These are phyloP conservation scores for Tetragonia tetragonoides DNA, from an alignment of 148 eudicot genomes.

Conservation along the genomic window DNA sequence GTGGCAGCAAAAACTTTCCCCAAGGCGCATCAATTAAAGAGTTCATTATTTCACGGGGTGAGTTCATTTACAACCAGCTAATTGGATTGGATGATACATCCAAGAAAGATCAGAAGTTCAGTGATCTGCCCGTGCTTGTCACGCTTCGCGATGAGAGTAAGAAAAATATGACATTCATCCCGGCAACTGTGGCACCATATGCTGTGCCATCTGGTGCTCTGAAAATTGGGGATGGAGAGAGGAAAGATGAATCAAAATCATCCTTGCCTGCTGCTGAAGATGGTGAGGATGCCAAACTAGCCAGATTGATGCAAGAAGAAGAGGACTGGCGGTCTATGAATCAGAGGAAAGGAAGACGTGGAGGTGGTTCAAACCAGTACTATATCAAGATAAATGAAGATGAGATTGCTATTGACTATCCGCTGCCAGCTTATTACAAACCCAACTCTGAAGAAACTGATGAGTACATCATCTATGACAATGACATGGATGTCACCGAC, in stretches of 20 bases:
- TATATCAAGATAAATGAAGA: constrained; percentile 95
- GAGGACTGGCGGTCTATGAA: constrained; percentile 77
- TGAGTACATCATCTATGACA: constrained; percentile 77
- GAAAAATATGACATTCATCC: constrained; percentile 30
- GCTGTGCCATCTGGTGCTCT: constrained; percentile 34
- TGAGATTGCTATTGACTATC: constrained; percentile 95
- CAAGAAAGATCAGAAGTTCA: constrained; percentile 51
- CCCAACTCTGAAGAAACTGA: constrained; percentile 73
- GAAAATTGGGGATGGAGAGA: constrained; percentile 43
- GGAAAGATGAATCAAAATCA: constrained; percentile 22
- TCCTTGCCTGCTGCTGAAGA: constrained; percentile 41
- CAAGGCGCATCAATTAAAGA: constrained; percentile 67
- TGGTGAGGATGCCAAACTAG: constrained; percentile 71
- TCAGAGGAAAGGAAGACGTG: constrained; percentile 54
- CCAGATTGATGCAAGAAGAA: constrained; percentile 79
- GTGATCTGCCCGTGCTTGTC: constrained; percentile 61
- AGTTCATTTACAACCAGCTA: constrained; percentile 84
- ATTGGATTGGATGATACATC: constrained; percentile 84
- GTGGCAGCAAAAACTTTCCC: constrained; percentile 68
- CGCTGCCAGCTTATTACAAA: constrained; percentile 84
- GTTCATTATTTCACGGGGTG: constrained; percentile 83
- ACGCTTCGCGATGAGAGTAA: constrained; percentile 70
- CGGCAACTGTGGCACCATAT: constrained; percentile 16
- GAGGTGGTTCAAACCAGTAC: constrained; percentile 49
- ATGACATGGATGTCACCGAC: constrained; percentile 49